These are phyloP conservation scores for Neurospora pannonica DNA, from an alignment of 495 filamentous ascomycete genomes.

Conservation along the genomic window DNA sequence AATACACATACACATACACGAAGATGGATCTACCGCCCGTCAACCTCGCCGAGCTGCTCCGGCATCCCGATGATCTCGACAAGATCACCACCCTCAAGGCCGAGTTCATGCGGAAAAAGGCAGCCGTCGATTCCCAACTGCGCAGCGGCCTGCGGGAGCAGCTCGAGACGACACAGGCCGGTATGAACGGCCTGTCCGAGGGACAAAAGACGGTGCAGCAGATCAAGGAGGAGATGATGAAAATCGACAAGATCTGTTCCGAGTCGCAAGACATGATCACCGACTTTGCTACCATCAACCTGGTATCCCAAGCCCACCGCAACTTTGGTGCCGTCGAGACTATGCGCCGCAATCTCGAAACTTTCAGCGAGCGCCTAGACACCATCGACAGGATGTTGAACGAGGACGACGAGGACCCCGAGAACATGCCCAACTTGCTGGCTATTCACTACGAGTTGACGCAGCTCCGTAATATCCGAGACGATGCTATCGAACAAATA, in stretches of 20 bases:
- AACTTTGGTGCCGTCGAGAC: constrained; percentile 87
- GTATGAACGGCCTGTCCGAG: constrained; percentile 77
- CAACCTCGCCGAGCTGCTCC: constrained; percentile 65
- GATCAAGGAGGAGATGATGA: constrained; percentile 96
- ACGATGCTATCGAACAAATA: constrained; percentile 94
- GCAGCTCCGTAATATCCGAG: constrained; percentile 80
- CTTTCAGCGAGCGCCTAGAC: constrained; percentile 65
- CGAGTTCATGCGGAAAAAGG: constrained; percentile 92
- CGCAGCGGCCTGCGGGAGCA: constrained; percentile 80
- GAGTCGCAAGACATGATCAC: constrained; percentile 93
- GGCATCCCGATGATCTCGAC: constrained; percentile 80
- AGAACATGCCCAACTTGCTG: constrained; percentile 88
- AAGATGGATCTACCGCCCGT: constrained; percentile 47
- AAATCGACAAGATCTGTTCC: constrained; percentile 94
- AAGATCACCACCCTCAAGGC: constrained; percentile 84
- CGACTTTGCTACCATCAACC: constrained; percentile 94
- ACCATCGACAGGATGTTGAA: constrained; percentile 64
- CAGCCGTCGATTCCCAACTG: constrained; percentile 78
- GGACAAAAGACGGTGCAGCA: constrained; percentile 77
- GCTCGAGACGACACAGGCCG: constrained; percentile 81
- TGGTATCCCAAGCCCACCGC: constrained; percentile 83
- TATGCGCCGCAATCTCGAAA: constrained; percentile 84
- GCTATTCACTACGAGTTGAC: constrained; percentile 85
- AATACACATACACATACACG: not conserved
- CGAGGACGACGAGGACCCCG: constrained; percentile 72